A percentile compares a stretch with the other conserved stretches of the same genome.
These are phyloP conservation scores for Craspedostauros australis DNA, from an alignment of 108 stramenopile genomes.

Conservation along the genomic window DNA sequence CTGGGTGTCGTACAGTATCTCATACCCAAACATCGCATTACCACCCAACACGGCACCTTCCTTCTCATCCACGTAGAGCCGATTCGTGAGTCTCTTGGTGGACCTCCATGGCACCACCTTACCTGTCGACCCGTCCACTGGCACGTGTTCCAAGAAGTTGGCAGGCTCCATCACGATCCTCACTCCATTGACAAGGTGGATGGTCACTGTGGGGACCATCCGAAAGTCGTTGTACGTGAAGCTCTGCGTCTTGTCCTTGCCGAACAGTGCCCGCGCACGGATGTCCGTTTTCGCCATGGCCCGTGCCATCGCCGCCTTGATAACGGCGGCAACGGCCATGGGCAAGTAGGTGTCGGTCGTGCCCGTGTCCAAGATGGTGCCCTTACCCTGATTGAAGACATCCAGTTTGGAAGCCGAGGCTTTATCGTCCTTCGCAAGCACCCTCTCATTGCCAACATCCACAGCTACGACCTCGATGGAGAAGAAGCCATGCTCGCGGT, in stretches of 20 bases:
- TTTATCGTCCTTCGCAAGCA: slow-evolving; percentile 18
- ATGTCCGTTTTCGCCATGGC: slow-evolving; percentile 46
- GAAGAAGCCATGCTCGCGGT: slow-evolving; percentile 45
- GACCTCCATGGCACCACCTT: slow-evolving; percentile 37
- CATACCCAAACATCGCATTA: slow-evolving; percentile 90
- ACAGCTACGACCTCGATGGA: slow-evolving; percentile 43
- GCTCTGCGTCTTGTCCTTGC: slow-evolving; percentile 16
- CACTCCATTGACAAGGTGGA: slow-evolving; percentile 43
- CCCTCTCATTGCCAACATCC: slow-evolving; percentile 43
- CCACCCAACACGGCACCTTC: slow-evolving; percentile 89
- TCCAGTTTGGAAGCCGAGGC: slow-evolving; percentile 15
- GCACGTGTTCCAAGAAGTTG: slow-evolving; percentile 67
- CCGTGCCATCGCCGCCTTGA: slow-evolving; percentile 36
- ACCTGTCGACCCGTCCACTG: slow-evolving; percentile 23
- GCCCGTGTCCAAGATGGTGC: slow-evolving; percentile 90
- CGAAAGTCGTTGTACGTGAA: slow-evolving; percentile 51
- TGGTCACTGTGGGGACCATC: slow-evolving; percentile 41
- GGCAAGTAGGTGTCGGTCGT: slow-evolving; percentile 96
- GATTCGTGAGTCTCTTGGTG: slow-evolving; percentile 41
- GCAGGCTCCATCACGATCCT: slow-evolving; percentile 34
- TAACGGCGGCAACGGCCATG: slow-evolving; percentile 29
- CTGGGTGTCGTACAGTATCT: slow-evolving; percentile 81
- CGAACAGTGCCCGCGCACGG: slow-evolving; percentile 22
- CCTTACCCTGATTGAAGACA: slow-evolving; percentile 74
- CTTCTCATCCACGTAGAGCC: slow-evolving; percentile 84